phyloP scores from a whole-genome alignment of 148 eudicot genomes.

The Limonium bicolor region DNA sequence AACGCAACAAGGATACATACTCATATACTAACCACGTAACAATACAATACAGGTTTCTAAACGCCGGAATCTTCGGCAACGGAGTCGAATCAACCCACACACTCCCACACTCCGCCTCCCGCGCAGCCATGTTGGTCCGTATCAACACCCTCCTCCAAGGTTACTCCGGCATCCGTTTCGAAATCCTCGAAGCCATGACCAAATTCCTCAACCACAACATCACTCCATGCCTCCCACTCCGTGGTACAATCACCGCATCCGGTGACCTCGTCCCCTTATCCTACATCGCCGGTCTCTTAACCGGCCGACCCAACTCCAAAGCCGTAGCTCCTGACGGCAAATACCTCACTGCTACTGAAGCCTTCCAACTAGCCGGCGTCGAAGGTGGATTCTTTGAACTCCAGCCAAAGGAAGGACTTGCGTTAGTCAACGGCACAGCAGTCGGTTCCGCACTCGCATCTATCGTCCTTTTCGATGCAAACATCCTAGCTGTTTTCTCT shows the following conservation, averaged over 20 bases:
- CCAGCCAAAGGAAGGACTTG: slow-evolving; percentile 24
- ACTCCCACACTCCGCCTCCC: slow-evolving; percentile 14
- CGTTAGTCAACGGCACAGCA: slow-evolving; percentile 20
- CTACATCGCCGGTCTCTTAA: slow-evolving; percentile 22
- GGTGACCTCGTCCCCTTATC: slow-evolving; percentile 21
- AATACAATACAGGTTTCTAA: slow-evolving; percentile 9
- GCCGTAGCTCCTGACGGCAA: slow-evolving; percentile 13
- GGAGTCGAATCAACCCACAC: slow-evolving; percentile 14
- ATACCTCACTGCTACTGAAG: slow-evolving; percentile 3
- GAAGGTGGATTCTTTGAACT: slow-evolving; percentile 14
- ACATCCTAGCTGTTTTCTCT: slow-evolving; percentile 11
- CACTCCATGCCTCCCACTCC: slow-evolving; percentile 24
- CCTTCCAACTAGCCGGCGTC: slow-evolving; percentile 12
- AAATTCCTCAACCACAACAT: slow-evolving; percentile 18
- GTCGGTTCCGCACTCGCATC: slow-evolving; percentile 23
- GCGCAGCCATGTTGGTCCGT: slow-evolving; percentile 21
- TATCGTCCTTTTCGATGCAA: slow-evolving; percentile 16
- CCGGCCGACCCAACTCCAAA: slow-evolving; percentile 17
- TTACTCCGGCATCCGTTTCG: slow-evolving; percentile 20
- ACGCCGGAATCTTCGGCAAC: slow-evolving; percentile 20
- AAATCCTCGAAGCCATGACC: slow-evolving; percentile 17
- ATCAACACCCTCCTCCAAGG: slow-evolving; percentile 24
- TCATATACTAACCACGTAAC: background rate
- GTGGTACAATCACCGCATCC: slow-evolving; percentile 18
- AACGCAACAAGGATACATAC: too few relatives aligned